These are phyloP conservation scores for Rhizoclosmatium sp. DNA, from an alignment of 192 early-diverging fungal species.

Conservation along the genomic window DNA sequence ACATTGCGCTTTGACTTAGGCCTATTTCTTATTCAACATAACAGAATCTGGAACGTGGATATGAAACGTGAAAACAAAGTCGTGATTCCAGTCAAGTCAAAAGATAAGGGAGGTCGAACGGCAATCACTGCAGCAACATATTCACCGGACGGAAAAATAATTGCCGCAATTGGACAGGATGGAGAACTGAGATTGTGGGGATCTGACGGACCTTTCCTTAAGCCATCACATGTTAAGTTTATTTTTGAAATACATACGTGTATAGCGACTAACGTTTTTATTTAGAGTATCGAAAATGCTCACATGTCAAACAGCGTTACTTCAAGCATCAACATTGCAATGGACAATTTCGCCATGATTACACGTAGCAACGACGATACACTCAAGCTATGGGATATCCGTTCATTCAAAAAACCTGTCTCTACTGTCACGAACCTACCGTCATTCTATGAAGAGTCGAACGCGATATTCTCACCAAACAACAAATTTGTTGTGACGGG, in stretches of 20 bases:
- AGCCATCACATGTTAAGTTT: slow-evolving; percentile 67
- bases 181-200: slow-evolving; percentile 84
- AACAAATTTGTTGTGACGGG: slow-evolving; percentile 82
- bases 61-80: slow-evolving; percentile 73
- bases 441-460: slow-evolving; percentile 75
- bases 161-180: slow-evolving; percentile 75
- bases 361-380: slow-evolving; percentile 86
- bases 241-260: not conserved
- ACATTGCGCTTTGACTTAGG: not conserved
- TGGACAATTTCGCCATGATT: slow-evolving; percentile 69
- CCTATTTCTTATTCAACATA: slow-evolving; percentile 6
- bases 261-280: not conserved
- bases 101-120: slow-evolving; percentile 71
- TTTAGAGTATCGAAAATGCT: slow-evolving; percentile 68
- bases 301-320: slow-evolving; percentile 75
- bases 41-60: slow-evolving; percentile 83
- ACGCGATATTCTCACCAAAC: slow-evolving; percentile 85
- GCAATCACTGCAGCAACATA: slow-evolving; percentile 76
- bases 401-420: slow-evolving; percentile 76
- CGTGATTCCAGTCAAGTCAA: slow-evolving; percentile 80
- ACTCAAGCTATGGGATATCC: slow-evolving; percentile 94
- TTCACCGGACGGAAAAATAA: slow-evolving; percentile 72
- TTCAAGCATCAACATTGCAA: slow-evolving; percentile 73
- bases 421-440: slow-evolving; percentile 59
- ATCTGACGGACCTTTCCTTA: slow-evolving; percentile 65